These are phyloP conservation scores for Kodamaea nitidulidarum DNA, from an alignment of 805 yeast species.

Conservation along the genomic window DNA sequence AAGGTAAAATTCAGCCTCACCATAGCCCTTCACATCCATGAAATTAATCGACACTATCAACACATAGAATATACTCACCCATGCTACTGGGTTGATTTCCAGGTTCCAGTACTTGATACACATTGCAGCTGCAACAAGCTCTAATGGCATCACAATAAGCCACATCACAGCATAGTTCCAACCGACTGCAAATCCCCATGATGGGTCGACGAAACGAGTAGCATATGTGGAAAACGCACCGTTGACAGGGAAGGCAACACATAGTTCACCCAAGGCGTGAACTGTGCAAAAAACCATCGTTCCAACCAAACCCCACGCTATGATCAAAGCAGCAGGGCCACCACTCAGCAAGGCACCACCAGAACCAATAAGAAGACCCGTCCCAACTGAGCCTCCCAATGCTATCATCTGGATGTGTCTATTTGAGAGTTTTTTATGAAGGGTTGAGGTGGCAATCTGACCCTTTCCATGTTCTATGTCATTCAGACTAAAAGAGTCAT, in stretches of 20 bases:
- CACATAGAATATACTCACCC: constrained; percentile 34
- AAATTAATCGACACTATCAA: constrained; percentile 26
- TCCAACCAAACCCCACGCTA: constrained; percentile 57
- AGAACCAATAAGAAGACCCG: constrained; percentile 44
- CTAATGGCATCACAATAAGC: constrained; percentile 35
- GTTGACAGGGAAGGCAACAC: constrained; percentile 40
- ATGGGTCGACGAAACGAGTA: constrained; percentile 33
- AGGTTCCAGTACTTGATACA: constrained; percentile 33
- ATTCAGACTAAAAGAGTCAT: constrained; percentile 9
- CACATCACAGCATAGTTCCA: constrained; percentile 39
- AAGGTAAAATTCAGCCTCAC: constrained; percentile 33
- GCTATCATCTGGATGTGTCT: constrained; percentile 27
- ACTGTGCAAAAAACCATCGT: constrained; percentile 56
- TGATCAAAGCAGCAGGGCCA: constrained; percentile 44
- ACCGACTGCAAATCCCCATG: constrained; percentile 41
- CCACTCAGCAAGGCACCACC: constrained; percentile 41
- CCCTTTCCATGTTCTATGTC: constrained; percentile 35
- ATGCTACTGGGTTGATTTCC: constrained; percentile 32
- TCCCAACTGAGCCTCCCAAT: constrained; percentile 27
- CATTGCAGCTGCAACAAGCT: constrained; percentile 38
- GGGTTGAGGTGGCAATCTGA: constrained; percentile 24
- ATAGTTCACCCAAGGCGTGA: constrained; percentile 64
- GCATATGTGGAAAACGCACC: constrained; percentile 41
- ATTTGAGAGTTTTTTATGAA: constrained; percentile 18
- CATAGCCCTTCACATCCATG: constrained; percentile 37